Conservation (phyloP, 176 grass and related monocot species). For the Eragrostis curvula region DNA sequence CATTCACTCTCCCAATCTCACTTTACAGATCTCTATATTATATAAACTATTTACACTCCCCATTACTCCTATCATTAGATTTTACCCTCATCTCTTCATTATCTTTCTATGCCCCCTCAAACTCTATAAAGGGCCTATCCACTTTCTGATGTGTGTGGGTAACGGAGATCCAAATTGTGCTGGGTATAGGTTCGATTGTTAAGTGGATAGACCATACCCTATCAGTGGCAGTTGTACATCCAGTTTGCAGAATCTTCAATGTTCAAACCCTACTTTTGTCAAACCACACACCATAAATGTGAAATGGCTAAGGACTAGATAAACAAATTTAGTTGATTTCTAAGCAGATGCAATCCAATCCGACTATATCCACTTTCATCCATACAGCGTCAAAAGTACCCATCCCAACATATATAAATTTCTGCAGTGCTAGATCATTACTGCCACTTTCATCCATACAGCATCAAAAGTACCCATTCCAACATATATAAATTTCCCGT, state of each 20-base stretch:
- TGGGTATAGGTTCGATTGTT: too few species aligned
- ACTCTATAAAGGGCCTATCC: neutral
- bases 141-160: neutral
- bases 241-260: neutral
- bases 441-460: neutral
- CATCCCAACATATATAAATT: neutral
- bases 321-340: constrained; percentile 24
- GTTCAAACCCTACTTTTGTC: neutral
- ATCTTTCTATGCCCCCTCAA: neutral
- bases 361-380: neutral
- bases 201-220: neutral
- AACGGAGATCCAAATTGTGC: neutral
- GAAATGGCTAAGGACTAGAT: neutral
- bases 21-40: neutral
- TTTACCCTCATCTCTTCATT: neutral
- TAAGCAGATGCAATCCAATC: neutral
- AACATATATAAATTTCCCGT: neutral
- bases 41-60: neutral
- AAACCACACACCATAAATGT: constrained; percentile 1
- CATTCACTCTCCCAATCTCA: too few species aligned
- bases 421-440: neutral
- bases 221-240: neutral
- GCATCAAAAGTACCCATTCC: neutral
- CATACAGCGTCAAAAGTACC: neutral
- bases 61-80: neutral